Evolutionary conservation across 78 protist genomes (phyloP).

Genomic region (Salpingoeca rosetta): DNA sequence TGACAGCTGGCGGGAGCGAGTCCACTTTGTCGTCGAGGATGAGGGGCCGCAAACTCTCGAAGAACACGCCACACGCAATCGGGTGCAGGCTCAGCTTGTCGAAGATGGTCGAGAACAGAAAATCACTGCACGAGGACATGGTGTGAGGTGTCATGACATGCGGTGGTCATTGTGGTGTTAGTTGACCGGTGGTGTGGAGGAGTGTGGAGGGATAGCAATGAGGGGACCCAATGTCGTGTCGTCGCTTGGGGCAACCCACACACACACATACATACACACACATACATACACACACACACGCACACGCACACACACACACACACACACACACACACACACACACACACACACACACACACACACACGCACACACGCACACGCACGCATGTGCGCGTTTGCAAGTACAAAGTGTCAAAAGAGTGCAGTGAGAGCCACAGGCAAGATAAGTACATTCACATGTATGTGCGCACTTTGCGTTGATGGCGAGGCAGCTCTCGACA

Average conservation of each 20-base stretch:
- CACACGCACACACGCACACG: too few relatives aligned
- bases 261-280: background rate
- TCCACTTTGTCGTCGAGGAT: slow-evolving; percentile 27
- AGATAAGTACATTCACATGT: too few relatives aligned
- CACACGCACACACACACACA: too few relatives aligned
- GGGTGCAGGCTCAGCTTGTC: background rate
- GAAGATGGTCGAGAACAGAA: background rate
- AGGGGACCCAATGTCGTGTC: background rate
- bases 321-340: too few relatives aligned
- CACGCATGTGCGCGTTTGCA: too few relatives aligned
- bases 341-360: too few relatives aligned
- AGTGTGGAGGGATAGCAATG: background rate
- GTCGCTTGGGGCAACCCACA: background rate
- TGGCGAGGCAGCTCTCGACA: too few relatives aligned
- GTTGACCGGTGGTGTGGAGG: background rate
- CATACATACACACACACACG: too few relatives aligned
- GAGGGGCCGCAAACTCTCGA: slow-evolving; percentile 43
- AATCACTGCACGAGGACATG: background rate
- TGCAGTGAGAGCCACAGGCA: too few relatives aligned
- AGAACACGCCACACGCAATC: background rate
- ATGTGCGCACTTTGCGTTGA: too few relatives aligned
- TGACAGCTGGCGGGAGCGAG: slow-evolving; percentile 36
- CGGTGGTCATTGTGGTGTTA: too few relatives aligned
- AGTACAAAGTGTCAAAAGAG: too few relatives aligned
- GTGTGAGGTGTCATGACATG: background rate